These are phyloP conservation scores for Penicillium riverlandense DNA, from an alignment of 495 filamentous ascomycete species.

Conservation along the genomic window DNA sequence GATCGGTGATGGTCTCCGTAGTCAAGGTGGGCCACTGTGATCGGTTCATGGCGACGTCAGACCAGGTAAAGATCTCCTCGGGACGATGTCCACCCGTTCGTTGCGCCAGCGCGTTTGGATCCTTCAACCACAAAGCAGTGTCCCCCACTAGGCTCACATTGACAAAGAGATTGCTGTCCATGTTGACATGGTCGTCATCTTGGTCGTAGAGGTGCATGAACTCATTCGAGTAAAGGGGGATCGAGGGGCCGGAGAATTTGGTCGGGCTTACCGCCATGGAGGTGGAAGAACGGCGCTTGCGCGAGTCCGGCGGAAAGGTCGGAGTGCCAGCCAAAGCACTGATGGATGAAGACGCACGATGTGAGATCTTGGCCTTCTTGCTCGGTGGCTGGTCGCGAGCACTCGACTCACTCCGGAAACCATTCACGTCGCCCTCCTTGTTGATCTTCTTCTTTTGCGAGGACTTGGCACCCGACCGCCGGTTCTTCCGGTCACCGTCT, in stretches of 20 bases:
- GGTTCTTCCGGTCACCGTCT: constrained; percentile 53
- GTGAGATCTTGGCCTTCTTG: constrained; percentile 72
- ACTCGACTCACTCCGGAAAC: constrained; percentile 41
- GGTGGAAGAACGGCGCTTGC: constrained; percentile 46
- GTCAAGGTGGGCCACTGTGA: constrained; percentile 42
- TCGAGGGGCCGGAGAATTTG: constrained; percentile 38
- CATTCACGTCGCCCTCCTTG: constrained; percentile 40
- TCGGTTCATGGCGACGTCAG: constrained; percentile 48
- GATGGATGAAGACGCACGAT: constrained; percentile 64
- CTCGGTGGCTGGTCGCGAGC: constrained; percentile 49
- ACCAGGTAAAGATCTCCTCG: constrained; percentile 44
- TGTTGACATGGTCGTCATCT: constrained; percentile 42
- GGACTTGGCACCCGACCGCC: constrained; percentile 60
- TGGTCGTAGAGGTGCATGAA: constrained; percentile 66
- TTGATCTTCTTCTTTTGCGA: constrained; percentile 61
- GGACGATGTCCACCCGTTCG: constrained; percentile 34
- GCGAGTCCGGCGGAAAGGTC: constrained; percentile 29
- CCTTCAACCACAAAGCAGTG: constrained; percentile 65
- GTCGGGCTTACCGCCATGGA: constrained; percentile 45
- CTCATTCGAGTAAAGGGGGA: constrained; percentile 55
- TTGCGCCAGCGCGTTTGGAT: constrained; percentile 42
- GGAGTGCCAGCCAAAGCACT: constrained; percentile 44
- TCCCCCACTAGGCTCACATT: constrained; percentile 60
- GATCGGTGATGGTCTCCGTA: constrained; percentile 39
- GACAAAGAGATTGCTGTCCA: constrained; percentile 53